Evolutionary conservation across 2,329 filamentous ascomycete species (phyloP).

Genomic region (Phialophora verrucosa): DNA sequence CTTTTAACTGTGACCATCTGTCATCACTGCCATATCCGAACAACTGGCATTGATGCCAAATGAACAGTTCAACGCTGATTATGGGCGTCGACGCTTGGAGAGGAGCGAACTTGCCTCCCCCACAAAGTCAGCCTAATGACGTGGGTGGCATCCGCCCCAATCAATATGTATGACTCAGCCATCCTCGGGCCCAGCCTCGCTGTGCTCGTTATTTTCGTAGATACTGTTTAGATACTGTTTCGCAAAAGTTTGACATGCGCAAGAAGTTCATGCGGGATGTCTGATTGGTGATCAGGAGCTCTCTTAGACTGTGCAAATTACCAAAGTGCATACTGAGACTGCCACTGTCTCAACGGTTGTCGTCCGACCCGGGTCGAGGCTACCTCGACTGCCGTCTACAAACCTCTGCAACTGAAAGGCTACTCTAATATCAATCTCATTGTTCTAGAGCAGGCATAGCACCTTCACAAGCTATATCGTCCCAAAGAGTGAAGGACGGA

Average conservation of each 20-base stretch:
- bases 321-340: background rate
- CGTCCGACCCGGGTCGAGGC: background rate
- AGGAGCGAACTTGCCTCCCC: conserved; percentile 12
- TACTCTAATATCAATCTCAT: too few species aligned
- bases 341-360: background rate
- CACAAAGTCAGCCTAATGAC: conserved; percentile 23
- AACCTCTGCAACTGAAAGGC: too few species aligned
- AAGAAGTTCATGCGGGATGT: background rate
- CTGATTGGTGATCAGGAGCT: background rate
- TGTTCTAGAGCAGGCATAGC: too few species aligned
- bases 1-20: background rate
- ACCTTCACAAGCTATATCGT: too few species aligned
- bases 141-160: conserved; percentile 11
- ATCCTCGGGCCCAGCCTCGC: background rate
- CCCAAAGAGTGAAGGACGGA: too few species aligned
- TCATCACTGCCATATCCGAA: background rate
- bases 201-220: background rate
- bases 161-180: conserved; percentile 13
- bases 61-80: background rate
- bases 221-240: background rate
- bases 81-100: background rate
- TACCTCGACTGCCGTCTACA: too few species aligned
- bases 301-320: background rate
- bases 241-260: background rate
- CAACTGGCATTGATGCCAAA: conserved; percentile 1